A percentile compares a stretch with the other conserved stretches of the same genome.
phyloP scores from a whole-genome alignment of 1,284 basidiomycete genomes.

The Cryptococcus hybrid region DNA sequence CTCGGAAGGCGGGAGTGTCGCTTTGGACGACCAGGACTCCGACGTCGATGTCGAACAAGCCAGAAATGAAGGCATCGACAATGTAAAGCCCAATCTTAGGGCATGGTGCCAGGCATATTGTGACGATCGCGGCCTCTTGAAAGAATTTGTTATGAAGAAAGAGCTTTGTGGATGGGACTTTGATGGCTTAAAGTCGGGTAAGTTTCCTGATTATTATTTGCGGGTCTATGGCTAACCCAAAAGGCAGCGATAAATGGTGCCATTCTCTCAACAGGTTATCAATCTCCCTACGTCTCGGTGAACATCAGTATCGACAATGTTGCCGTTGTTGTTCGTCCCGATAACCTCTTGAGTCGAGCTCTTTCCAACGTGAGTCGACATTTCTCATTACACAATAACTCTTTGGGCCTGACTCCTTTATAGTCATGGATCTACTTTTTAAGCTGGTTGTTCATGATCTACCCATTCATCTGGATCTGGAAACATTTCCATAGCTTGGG shows the following conservation, averaged over 20 bases:
- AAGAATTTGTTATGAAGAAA: conserved; percentile 65
- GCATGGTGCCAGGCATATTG: conserved; percentile 72
- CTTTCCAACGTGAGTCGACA: conserved; percentile 55
- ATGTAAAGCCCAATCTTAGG: conserved; percentile 50
- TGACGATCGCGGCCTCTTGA: conserved; percentile 59
- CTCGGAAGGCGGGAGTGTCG: background rate
- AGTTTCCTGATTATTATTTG: background rate
- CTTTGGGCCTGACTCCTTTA: background rate
- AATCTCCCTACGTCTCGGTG: conserved; percentile 55
- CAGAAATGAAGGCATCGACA: background rate
- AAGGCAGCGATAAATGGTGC: conserved; percentile 56
- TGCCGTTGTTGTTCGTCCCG: conserved; percentile 60
- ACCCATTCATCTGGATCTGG: conserved; percentile 71
- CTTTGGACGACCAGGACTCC: background rate
- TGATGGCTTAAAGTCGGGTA: conserved; percentile 53
- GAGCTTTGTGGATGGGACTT: conserved; percentile 70
- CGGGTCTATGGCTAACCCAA: background rate
- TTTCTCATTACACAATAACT: background rate
- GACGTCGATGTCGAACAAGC: conserved; percentile 1
- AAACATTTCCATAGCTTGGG: conserved; percentile 19
- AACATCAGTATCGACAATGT: conserved; percentile 53
- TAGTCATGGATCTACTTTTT: conserved; percentile 62
- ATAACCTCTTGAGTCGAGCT: conserved; percentile 60
- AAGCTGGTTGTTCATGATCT: conserved; percentile 63
- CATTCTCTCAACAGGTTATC: conserved; percentile 58